Conservation (phyloP, 345 rosid species). For the Aethionema arabicum region DNA sequence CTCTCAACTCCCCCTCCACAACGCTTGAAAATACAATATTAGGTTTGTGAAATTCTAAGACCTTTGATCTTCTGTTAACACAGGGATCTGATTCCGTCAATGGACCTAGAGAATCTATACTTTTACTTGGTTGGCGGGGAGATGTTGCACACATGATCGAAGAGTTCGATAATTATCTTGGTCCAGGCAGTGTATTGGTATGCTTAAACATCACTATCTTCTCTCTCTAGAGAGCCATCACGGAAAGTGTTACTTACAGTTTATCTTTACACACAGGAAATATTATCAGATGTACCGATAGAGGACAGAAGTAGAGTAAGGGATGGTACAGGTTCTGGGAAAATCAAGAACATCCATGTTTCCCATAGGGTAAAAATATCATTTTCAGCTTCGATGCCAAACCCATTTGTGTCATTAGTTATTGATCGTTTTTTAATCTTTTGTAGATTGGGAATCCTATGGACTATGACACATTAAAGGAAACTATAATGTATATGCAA, state of each 20-base stretch:
- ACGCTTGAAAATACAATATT: background rate
- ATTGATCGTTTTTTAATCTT: constrained; percentile 26
- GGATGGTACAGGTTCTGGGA: constrained; percentile 40
- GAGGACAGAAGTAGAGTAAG: constrained; percentile 59
- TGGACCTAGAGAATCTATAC: constrained; percentile 84
- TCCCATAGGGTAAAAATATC: constrained; percentile 57
- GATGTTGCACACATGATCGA: constrained; percentile 84
- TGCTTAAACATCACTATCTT: constrained; percentile 21
- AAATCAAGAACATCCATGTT: constrained; percentile 60
- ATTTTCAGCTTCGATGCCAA: constrained; percentile 3
- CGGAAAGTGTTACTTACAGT: background rate
- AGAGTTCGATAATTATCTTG: constrained; percentile 95
- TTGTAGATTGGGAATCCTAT: constrained; percentile 85
- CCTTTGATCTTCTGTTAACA: constrained; percentile 18
- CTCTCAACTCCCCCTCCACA: constrained; percentile 20
- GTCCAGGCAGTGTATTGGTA: constrained; percentile 94
- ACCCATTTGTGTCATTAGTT: background rate
- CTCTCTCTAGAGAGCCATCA: background rate
- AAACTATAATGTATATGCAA: constrained; percentile 55
- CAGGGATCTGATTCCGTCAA: constrained; percentile 64
- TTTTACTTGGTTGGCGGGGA: constrained; percentile 94
- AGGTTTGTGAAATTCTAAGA: constrained; percentile 4
- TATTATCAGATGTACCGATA: constrained; percentile 85
- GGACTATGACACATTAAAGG: constrained; percentile 70
- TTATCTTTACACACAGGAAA: constrained; percentile 53